Conservation (phyloP, 1,284 basidiomycete species). For the Ceratobasidium sp. region DNA sequence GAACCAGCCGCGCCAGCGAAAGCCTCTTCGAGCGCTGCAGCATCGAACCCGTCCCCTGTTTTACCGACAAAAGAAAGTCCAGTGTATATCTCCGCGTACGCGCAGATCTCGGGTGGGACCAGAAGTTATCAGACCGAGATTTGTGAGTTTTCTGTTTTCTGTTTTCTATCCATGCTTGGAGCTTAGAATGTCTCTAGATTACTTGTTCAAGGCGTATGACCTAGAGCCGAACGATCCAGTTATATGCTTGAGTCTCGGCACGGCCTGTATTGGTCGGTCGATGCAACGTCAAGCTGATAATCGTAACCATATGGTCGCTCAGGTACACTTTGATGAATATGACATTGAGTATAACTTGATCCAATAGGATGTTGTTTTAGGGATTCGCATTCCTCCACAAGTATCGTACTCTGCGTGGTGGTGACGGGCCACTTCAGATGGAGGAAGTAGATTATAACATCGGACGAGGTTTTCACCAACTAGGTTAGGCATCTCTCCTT, state of each 20-base stretch:
- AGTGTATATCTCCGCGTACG: constrained; percentile 83
- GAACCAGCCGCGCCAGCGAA: constrained; percentile 50
- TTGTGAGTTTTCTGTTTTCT: constrained; percentile 74
- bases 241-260: constrained; percentile 84
- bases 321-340: constrained; percentile 63
- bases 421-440: constrained; percentile 62
- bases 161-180: constrained; percentile 29
- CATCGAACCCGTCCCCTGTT: constrained; percentile 50
- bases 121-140: constrained; percentile 92
- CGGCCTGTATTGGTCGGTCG: constrained; percentile 88
- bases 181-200: constrained; percentile 69
- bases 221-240: constrained; percentile 87
- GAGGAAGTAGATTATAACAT: constrained; percentile 93
- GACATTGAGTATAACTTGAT: constrained; percentile 13
- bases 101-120: constrained; percentile 85
- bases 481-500: constrained; percentile 68
- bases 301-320: constrained; percentile 85
- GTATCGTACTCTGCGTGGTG: constrained; percentile 73
- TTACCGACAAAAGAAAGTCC: constrained; percentile 83
- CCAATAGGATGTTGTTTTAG: constrained; percentile 59
- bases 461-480: constrained; percentile 89
- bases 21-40: constrained; percentile 51
- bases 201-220: constrained; percentile 90
- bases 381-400: constrained; percentile 85
- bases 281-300: constrained; percentile 97